Base-by-base conservation (phyloP, 257 asterid genomes). In the Leonotis leonurus region DNA sequence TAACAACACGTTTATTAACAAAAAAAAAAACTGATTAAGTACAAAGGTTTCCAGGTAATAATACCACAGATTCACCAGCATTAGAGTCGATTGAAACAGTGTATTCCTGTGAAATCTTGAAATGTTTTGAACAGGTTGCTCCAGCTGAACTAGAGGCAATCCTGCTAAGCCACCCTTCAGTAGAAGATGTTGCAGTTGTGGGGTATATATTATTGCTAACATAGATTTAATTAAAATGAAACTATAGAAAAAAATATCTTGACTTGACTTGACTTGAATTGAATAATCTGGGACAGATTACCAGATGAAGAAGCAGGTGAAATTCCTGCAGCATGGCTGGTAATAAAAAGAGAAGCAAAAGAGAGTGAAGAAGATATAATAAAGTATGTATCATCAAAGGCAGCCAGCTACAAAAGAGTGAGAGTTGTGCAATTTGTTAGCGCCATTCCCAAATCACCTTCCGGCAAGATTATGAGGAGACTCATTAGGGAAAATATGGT, bases 91-190 rank as follows among this genome's bases (percentile, higher is more conserved):
- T n/a, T n/a, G n/a, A n/a, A n/a, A n/a, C n/a, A n/a, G n/a, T n/a
- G n/a, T n/a, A n/a, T n/a, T n/a, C n/a, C n/a, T n/a, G n/a, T 14
- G 17, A 21, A 18, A 49, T 7, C 17, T 26, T 20, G 18, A 29
- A 6, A 27, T 1, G 32, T 9, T 17, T 58, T 49, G 45, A 2
- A 65, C 80, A 91, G 99, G 97, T 93, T 75, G 97, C 99, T 69
- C 97, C 97, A 6, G 97, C 99, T 58, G 99, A 93, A 75, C 60
- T 89, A 75, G 97, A 93, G 78, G 99, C 95, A n/a, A 85, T 85
- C 53, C 96, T 93, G 27, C 73, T 87, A 18, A 72, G 83, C 35
- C 97, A 92, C 63, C 88, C 90, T 48, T 86, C 92, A 18, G 88
- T 89, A 26, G 90, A 89, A 49, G 99, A 92, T 73, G 90, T 95